A percentile compares a stretch with the other conserved stretches of the same genome.
Evolutionary conservation across 805 yeast genomes (phyloP).

Genomic region (Helenozyma rhizophorensis): DNA sequence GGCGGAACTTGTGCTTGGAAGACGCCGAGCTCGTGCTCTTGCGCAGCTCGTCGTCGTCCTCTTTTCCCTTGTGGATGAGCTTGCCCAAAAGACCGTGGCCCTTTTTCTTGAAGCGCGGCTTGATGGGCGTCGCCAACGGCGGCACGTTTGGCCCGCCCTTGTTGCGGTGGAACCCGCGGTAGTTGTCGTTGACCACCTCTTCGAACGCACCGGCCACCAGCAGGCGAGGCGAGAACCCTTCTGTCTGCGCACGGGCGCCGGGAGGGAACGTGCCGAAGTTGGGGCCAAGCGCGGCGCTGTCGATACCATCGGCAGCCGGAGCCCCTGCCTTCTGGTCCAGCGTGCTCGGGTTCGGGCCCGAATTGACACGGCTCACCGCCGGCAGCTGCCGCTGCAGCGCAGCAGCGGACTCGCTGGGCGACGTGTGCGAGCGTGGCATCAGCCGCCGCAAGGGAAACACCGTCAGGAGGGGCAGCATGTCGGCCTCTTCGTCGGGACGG

Average conservation of each 20-base stretch:
- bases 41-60: conserved; percentile 20
- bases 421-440: no score
- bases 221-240: conserved; percentile 15
- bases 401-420: no score
- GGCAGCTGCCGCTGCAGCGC: not conserved
- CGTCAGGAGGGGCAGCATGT: no score
- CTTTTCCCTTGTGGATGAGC: conserved; percentile 31
- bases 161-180: conserved; percentile 38
- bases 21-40: no score
- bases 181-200: conserved; percentile 25
- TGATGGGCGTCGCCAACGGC: conserved; percentile 46
- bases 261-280: no score
- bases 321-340: no score
- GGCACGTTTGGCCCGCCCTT: conserved; percentile 35
- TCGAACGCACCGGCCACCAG: conserved; percentile 8
- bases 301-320: no score
- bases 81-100: conserved; percentile 36
- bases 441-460: no score
- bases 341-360: not conserved
- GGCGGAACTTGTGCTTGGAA: conserved; percentile 28
- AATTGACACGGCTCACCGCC: not conserved
- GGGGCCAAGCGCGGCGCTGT: conserved; percentile 3
- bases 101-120: conserved; percentile 41
- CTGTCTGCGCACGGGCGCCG: conserved; percentile 4
- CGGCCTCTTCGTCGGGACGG: conserved; percentile 2